Conservation (phyloP, 2,329 filamentous ascomycete genomes). For the Pseudogymnoascus sp. region DNA sequence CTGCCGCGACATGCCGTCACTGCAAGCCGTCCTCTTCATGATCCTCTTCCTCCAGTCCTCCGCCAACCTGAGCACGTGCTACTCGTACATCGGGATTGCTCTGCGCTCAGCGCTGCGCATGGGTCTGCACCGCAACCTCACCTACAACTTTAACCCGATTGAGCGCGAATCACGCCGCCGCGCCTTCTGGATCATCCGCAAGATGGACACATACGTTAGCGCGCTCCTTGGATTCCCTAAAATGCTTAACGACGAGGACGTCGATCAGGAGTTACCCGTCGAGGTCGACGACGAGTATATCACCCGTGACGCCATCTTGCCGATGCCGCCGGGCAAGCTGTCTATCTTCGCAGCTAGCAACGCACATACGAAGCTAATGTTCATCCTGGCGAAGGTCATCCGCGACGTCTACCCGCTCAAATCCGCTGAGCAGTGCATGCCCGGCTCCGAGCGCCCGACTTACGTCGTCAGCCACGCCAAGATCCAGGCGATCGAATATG, state of each 20-base stretch:
- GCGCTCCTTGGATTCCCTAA: constrained; percentile 59
- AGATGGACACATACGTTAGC: constrained; percentile 63
- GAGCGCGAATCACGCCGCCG: constrained; percentile 56
- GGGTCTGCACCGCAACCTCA: constrained; percentile 66
- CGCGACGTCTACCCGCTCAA: constrained; percentile 59
- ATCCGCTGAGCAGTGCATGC: constrained; percentile 39
- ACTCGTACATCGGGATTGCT: constrained; percentile 71
- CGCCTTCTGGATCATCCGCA: constrained; percentile 59
- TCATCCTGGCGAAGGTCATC: constrained; percentile 55
- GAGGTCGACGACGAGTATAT: constrained; percentile 62
- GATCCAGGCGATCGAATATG: constrained; percentile 56
- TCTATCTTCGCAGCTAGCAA: constrained; percentile 59
- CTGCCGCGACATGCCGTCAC: constrained; percentile 63
- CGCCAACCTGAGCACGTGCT: constrained; percentile 70
- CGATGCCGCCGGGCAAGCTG: constrained; percentile 44
- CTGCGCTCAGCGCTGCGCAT: constrained; percentile 67
- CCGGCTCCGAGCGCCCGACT: constrained; percentile 35
- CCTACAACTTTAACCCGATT: constrained; percentile 51
- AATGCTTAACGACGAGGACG: constrained; percentile 53
- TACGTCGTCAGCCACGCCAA: constrained; percentile 56
- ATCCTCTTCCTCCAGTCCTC: constrained; percentile 74
- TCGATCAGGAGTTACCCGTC: constrained; percentile 56
- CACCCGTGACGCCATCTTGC: constrained; percentile 46
- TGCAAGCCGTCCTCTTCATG: constrained; percentile 72
- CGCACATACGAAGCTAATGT: constrained; percentile 55